Percentiles rank a stretch among this genome's conserved stretches.
Conservation (phyloP, 1,139 yeast species). For the Ogataea hybrid region DNA sequence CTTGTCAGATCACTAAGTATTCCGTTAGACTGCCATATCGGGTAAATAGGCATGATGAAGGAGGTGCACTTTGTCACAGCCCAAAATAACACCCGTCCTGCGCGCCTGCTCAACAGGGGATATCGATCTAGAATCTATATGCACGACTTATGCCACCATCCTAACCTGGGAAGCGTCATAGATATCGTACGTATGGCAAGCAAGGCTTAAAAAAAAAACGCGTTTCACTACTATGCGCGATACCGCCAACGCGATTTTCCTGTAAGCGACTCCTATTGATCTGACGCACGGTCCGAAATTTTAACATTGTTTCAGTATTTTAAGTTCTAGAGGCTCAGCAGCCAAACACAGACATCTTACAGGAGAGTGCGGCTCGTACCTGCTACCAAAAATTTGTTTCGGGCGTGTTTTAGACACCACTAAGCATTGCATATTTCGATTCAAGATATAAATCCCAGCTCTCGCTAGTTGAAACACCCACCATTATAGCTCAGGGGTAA, state of each 20-base stretch:
- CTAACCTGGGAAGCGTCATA: not conserved
- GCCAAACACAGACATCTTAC: not conserved
- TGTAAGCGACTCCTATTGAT: not conserved
- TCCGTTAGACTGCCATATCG: not conserved
- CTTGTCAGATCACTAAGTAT: not conserved
- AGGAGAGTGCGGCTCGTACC: conserved; percentile 4
- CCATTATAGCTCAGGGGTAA: conserved; percentile 1
- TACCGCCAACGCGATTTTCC: not conserved
- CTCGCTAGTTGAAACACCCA: not conserved
- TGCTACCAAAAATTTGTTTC: not conserved
- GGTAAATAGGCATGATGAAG: not conserved
- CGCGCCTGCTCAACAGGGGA: not conserved
- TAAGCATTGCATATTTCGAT: not conserved
- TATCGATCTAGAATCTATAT: not conserved
- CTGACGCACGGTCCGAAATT: not conserved
- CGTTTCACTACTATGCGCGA: not conserved
- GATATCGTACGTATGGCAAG: not conserved
- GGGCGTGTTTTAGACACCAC: conserved; percentile 6
- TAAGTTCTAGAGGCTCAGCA: not conserved
- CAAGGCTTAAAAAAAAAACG: not conserved
- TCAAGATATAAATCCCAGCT: conserved; percentile 3
- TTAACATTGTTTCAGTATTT: not conserved
- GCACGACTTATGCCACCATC: not conserved
- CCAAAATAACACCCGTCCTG: not conserved
- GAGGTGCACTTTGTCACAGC: conserved; percentile 1